phyloP scores from a whole-genome alignment of 2,329 filamentous ascomycete genomes.

The Microsporum canis region DNA sequence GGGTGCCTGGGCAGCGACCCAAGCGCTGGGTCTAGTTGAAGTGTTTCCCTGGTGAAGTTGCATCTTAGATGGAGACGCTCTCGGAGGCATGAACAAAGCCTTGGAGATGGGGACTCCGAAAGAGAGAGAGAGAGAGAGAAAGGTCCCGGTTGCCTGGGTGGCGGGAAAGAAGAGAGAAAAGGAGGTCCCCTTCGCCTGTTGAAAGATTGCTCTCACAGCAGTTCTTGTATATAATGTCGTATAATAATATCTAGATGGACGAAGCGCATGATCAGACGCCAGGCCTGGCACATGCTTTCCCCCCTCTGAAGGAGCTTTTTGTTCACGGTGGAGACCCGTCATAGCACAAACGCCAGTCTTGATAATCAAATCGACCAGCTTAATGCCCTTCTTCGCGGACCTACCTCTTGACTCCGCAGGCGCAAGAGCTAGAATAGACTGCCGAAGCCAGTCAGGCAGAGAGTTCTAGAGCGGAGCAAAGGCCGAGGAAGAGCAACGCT shows the following conservation, averaged over 20 bases:
- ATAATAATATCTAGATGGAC: background rate
- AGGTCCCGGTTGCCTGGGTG: background rate
- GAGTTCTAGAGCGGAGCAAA: background rate
- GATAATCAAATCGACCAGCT: background rate
- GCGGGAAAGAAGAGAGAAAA: background rate
- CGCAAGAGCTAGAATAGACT: background rate
- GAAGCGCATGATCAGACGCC: background rate
- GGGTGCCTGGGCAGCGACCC: slow-evolving; percentile 1
- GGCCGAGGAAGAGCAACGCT: background rate
- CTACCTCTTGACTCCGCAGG: background rate
- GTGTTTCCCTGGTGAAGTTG: background rate
- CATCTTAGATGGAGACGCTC: background rate
- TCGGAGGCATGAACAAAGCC: background rate
- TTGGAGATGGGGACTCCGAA: background rate
- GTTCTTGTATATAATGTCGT: background rate
- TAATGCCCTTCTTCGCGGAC: background rate
- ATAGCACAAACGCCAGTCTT: background rate
- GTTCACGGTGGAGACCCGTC: background rate
- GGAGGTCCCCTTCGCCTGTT: background rate
- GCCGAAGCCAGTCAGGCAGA: background rate
- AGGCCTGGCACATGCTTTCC: background rate
- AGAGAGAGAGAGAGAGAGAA: background rate
- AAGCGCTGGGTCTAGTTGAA: slow-evolving; percentile 1
- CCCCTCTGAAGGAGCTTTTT: background rate
- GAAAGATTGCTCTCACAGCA: background rate